Evolutionary conservation across 2,329 filamentous ascomycete species (phyloP), one percentile per base, ranked within the genome.

Genomic region (Neonectria coccinea): DNA sequence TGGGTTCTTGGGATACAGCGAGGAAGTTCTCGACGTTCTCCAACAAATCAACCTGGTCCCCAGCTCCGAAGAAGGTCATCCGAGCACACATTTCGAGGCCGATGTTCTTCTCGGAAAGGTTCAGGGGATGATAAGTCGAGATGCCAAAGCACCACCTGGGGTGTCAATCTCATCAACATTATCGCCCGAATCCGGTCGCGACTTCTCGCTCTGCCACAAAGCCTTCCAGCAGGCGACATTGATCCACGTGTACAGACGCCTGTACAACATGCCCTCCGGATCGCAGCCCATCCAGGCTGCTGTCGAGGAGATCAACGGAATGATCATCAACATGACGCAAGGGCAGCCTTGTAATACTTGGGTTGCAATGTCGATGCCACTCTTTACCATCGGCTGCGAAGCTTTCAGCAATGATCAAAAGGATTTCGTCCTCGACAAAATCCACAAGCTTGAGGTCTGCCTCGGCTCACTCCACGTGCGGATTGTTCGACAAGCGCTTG

Each of bases 311-410:
- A 75, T 76, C 0, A 66, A 63, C 2, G 59, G 20, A 0, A 75
- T 76, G 71, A 66, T 76, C 0, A 66, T 51, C 5, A 72, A 71
- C 2, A 76, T 76, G 74, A 67, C 70, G 0, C 74, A 76, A 12
- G 74, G 74, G 0, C 67, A 74, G 18, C 73, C 74, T 0, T 75
- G 74, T 7, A 73, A 75, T n/a, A 75, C 74, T 0, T 76, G 74
- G 74, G 74, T 76, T 2, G 74, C 74, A 0, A 76, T 76, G 74
- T 68, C 74, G 0, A 76, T 76, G 74, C 74, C 74, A 0, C 39
- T 76, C 1, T 76, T 76, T 2, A 76, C 74, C 0, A 66, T 76
- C 1, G 74, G 74, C 0, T 75, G 74, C 3, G 74, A 76, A 4
- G 74, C 73, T 0, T 76, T 72, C 29, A 60, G 48, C 0, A 29